Conservation (phyloP, 2,329 filamentous ascomycete genomes). For the Colletotrichum tanaceti region DNA sequence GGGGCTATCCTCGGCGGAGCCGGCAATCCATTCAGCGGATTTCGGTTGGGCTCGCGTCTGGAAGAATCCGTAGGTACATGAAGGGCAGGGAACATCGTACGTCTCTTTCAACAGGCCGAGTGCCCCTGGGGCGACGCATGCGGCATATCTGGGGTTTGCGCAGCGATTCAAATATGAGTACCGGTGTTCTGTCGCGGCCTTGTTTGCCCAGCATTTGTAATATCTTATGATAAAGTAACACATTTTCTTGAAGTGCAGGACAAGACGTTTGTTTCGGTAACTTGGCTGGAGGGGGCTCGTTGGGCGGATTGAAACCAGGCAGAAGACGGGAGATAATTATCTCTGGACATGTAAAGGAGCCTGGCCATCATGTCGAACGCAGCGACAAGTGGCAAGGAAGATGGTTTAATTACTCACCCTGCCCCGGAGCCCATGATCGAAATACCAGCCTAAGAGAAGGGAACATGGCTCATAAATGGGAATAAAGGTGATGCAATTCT, state of each 20-base stretch:
- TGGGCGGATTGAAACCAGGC: not conserved
- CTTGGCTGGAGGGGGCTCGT: not conserved
- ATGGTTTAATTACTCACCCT: not conserved
- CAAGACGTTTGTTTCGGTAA: not conserved
- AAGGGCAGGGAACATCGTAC: constrained; percentile 20
- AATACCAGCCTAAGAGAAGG: not conserved
- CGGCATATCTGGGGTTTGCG: constrained; percentile 31
- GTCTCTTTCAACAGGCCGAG: not conserved
- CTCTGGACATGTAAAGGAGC: not conserved
- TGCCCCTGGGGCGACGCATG: constrained; percentile 15
- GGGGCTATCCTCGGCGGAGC: not conserved
- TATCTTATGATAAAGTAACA: constrained; percentile 27
- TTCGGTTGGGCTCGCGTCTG: not conserved
- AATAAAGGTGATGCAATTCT: too few relatives aligned
- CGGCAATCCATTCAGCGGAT: too few relatives aligned
- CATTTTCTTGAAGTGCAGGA: constrained; percentile 5
- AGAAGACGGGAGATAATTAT: too few relatives aligned
- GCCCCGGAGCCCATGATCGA: too few relatives aligned
- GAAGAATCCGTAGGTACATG: constrained; percentile 29
- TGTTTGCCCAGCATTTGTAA: constrained; percentile 8
- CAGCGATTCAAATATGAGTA: constrained; percentile 29
- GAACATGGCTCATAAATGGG: too few relatives aligned
- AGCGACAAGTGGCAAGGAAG: too few relatives aligned
- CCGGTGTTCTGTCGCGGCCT: not conserved
- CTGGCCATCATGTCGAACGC: not conserved